A percentile compares a stretch with the other conserved stretches of the same genome.
phyloP scores from a whole-genome alignment of 2,329 filamentous ascomycete species.

The Alternaria triticimaculans region DNA sequence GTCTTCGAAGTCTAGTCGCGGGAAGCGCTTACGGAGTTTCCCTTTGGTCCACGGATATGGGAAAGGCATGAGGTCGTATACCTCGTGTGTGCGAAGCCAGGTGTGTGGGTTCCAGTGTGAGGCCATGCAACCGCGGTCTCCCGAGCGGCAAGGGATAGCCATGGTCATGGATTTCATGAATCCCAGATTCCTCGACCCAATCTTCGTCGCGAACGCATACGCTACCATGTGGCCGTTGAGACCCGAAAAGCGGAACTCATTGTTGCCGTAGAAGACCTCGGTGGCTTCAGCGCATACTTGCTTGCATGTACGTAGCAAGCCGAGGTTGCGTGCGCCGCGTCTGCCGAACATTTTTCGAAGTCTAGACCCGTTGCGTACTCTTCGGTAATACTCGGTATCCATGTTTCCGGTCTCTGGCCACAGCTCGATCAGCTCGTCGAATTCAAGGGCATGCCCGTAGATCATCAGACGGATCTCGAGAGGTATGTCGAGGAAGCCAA shows the following conservation, averaged over 20 bases:
- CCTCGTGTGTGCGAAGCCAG: neutral
- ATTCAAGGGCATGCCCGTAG: neutral
- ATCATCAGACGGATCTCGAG: neutral
- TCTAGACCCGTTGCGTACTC: neutral
- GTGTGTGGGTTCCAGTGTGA: neutral
- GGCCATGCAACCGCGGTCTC: neutral
- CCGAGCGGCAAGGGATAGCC: neutral
- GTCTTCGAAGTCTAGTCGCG: neutral
- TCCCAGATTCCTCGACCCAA: neutral
- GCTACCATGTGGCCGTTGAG: slow-evolving; percentile 16
- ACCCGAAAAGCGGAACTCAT: slow-evolving; percentile 19
- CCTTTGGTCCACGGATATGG: neutral
- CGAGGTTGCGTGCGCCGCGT: neutral
- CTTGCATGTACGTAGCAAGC: slow-evolving; percentile 12
- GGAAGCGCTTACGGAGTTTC: neutral
- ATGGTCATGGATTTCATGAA: neutral
- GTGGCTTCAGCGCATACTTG: slow-evolving; percentile 13
- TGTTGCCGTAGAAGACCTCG: slow-evolving; percentile 18
- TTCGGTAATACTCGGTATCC: neutral
- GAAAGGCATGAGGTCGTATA: neutral
- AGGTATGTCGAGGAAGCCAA: neutral
- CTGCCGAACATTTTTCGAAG: neutral
- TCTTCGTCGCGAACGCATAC: neutral
- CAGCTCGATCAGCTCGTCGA: slow-evolving; percentile 1
- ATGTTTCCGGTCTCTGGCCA: neutral